Base-by-base conservation (phyloP, 2,329 filamentous ascomycete species). In the Fusarium begoniae region DNA sequence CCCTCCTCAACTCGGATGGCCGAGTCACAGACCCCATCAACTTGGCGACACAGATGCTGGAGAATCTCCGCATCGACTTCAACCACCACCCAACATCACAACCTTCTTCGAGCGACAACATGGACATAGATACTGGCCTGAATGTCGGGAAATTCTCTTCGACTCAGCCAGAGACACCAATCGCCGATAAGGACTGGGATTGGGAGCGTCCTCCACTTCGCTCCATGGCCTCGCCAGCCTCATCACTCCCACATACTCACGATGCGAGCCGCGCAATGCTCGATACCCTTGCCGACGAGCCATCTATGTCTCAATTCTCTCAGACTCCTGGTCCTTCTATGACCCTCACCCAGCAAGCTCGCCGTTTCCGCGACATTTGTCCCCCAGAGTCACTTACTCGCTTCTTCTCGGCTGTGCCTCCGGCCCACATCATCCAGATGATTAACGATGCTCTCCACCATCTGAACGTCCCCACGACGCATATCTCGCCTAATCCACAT, bases 21-120 rank as follows among this genome's bases (percentile, higher is more conserved):
- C 90, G 88, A 73, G 88, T 95, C 40, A 89, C 89, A 17, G 94
- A 98, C 78, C 94, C 94, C 2, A 86, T 98, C 70, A 90, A 91
- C 62, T 87, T 99, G 53, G 96, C 96, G n/a, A 97, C 96, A 0
- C 91, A 94, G 79, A 98, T 99, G 94, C 91, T 99, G 62, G 94
- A 97, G 80, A 93, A 91, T 63, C 89, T 99, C 22, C 93, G 90
- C 72, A 97, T 99, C 80, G 94, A 98, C 82, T 95, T 98, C 80
- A 91, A 88, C 60, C 89, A 93, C 77, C 86, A 90, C 68, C 90
- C 92, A 4, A 85, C 89, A 18, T 87, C 86, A 5, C 85, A 82
- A 72, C 80, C 73, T 35, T 71, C 72, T 18, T 75, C 75, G 1
- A 76, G 75, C 56, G 88, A 93, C 74, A 82, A 87, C 18, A 95